A percentile compares a stretch with the other conserved stretches of the same genome.
phyloP scores from a whole-genome alignment of 2,329 filamentous ascomycete species.

The Neonectria ditissima region DNA sequence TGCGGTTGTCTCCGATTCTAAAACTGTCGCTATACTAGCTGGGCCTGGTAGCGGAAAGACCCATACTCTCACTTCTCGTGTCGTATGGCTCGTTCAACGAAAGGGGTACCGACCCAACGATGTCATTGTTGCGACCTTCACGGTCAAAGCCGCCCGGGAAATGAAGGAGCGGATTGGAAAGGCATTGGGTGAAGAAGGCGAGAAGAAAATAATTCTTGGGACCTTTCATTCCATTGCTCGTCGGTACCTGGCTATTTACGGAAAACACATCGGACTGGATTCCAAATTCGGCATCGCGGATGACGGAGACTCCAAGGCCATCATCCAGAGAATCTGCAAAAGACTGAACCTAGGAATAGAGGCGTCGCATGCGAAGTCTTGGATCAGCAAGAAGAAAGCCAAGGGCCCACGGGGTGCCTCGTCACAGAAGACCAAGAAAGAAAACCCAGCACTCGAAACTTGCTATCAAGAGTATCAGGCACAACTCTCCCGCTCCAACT shows the following conservation, averaged over 20 bases:
- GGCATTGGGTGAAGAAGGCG: constrained; percentile 81
- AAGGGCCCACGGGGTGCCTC: constrained; percentile 63
- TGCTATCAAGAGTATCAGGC: constrained; percentile 83
- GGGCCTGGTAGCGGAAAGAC: constrained; percentile 87
- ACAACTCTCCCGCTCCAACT: constrained; percentile 78
- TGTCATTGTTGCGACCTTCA: constrained; percentile 96
- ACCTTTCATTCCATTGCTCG: constrained; percentile 96
- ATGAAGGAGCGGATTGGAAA: constrained; percentile 90
- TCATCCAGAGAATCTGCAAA: constrained; percentile 86
- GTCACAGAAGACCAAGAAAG: constrained; percentile 50
- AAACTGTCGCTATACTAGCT: constrained; percentile 74
- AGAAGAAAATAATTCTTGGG: constrained; percentile 83
- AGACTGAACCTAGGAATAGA: constrained; percentile 76
- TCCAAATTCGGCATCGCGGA: constrained; percentile 94
- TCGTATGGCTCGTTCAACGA: constrained; percentile 86
- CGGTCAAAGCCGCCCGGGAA: constrained; percentile 91
- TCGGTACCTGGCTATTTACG: constrained; percentile 86
- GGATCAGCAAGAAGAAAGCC: constrained; percentile 79
- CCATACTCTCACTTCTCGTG: constrained; percentile 91
- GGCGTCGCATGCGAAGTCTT: constrained; percentile 74
- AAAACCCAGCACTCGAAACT: constrained; percentile 71
- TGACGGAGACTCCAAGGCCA: constrained; percentile 80
- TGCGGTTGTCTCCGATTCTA: constrained; percentile 64
- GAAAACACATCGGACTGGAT: constrained; percentile 82
- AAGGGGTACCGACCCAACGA: constrained; percentile 82